phyloP scores from a whole-genome alignment of 345 rosid species.

The Brassica napus region DNA sequence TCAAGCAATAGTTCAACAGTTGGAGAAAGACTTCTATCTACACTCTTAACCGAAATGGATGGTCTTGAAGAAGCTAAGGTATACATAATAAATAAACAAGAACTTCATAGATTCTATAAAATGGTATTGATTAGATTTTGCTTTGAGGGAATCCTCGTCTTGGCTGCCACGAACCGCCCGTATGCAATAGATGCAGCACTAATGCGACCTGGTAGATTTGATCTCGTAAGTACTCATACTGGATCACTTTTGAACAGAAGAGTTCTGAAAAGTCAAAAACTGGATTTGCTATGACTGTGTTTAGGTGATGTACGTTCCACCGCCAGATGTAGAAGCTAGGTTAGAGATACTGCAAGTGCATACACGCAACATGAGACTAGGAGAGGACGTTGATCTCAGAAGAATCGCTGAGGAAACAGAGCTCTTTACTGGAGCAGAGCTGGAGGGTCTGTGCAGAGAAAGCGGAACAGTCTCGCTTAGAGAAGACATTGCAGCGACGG shows the following conservation, averaged over 20 bases:
- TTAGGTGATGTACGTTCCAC: conserved; percentile 82
- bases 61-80: conserved; percentile 82
- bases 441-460: conserved; percentile 82
- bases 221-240: conserved; percentile 51
- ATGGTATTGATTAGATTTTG: not conserved
- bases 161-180: conserved; percentile 93
- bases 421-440: conserved; percentile 34
- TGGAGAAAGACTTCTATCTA: conserved; percentile 93
- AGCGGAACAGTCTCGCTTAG: conserved; percentile 79
- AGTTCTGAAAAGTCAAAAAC: not conserved
- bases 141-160: conserved; percentile 75
- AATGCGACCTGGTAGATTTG: conserved; percentile 66
- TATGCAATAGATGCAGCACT: conserved; percentile 95
- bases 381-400: conserved; percentile 64
- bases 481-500: conserved; percentile 67
- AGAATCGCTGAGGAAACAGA: conserved; percentile 73
- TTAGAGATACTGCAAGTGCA: conserved; percentile 46
- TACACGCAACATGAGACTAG: conserved; percentile 72
- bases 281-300: not conserved
- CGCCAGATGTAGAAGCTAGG: conserved; percentile 74
- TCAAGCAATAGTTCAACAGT: conserved; percentile 55
- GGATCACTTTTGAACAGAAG: not conserved
- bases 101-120: not conserved
- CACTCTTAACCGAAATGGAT: conserved; percentile 95
- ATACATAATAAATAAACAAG: too few relatives aligned